Base-by-base conservation (phyloP, 306 rosid genomes). In the Castanea sativa region DNA sequence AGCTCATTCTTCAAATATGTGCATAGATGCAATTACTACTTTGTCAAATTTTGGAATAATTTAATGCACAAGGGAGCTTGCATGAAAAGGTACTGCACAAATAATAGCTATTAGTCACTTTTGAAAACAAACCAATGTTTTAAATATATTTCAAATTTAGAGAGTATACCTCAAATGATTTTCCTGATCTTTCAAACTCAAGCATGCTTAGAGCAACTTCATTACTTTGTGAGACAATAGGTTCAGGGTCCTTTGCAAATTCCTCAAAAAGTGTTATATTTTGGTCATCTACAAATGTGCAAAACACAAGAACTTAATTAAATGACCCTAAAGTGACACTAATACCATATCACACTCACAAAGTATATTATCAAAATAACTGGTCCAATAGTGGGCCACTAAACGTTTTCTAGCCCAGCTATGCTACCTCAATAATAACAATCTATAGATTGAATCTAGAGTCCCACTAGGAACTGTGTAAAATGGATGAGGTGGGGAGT, bases 171-270 rank as follows among this genome's bases (percentile, higher is more conserved):
- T 95, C 99, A 60, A 95, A 95, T 69, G 98, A 88, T 82, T 85
- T 93, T 69, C 97, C 98, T 23, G 93, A 88, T 81, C 86, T 87
- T 82, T 95, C 99, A 73, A 75, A 90, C 71, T 93, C 93, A 60
- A 95, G 91, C 98, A 95, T 95, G 83, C 94, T 93, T 74, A 95
- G 87, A 55, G 99, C 98, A 82, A 95, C 98, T 84, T 95, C 92
- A 81, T 98, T 93, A 70, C 98, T 95, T 85, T 93, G 90, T 21
- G 98, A 88, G 84, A 95, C 98, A 23, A 95, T 92, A 79, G 98
- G 97, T 88, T 92, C 99, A 0, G 96, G 89, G 80, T 95, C 99
- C 76, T 45, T 84, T 2, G 86, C 15, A 79, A 93, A 95, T 78
- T 92, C 90, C 86, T 91, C 89, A 13, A 95, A 96, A 87, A 95